Base-by-base conservation (phyloP, 352 stramenopile species). In the Blastocystis sp. region DNA sequence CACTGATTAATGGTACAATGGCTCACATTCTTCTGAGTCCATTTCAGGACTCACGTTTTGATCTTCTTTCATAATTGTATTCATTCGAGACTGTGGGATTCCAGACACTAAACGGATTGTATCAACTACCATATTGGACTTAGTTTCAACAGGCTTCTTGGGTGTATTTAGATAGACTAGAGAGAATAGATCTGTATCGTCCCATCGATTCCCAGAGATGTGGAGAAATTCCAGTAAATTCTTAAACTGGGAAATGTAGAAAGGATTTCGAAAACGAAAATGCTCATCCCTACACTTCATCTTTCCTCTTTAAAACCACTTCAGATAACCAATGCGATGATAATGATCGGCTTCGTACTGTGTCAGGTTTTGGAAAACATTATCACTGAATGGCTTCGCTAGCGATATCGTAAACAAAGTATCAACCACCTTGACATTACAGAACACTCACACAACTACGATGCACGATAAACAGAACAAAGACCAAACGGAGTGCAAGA, bases 41-140 rank as follows among this genome's bases (percentile, higher is more conserved):
- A 26, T 37, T 26, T n/a, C 45, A 24, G 64, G 45, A n/a, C n/a
- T 47, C 64, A 47, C 45, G 7, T 8, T 20, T 41, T 41, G 18
- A 24, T 45, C 68, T 24, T 66, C 47, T 13, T 85, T 34, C 47
- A 85, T 53, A 62, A 85, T 85, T 54, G 65, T 55, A n/a, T 64
- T 59, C 47, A 85, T 66, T 85, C 73, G 47, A 13, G 73, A 85
- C 26, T 66, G 45, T 20, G 73, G 73, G 45, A 85, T 66, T 20
- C 73, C 73, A 9, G 73, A 68, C 9, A 85, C 55, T 30, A 85
- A 66, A n/a, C 73, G 73, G 9, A 85, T 64, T 2, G 73, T 85
- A 66, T 85, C 73, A n/a, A 85, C 73, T 7, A 85, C 73, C 73
- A 85, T n/a, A 66, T 85, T 85, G 18, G 50, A 66, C 50, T 64